Conservation (phyloP, 345 rosid species). For the Eucalyptus pauciflora region DNA sequence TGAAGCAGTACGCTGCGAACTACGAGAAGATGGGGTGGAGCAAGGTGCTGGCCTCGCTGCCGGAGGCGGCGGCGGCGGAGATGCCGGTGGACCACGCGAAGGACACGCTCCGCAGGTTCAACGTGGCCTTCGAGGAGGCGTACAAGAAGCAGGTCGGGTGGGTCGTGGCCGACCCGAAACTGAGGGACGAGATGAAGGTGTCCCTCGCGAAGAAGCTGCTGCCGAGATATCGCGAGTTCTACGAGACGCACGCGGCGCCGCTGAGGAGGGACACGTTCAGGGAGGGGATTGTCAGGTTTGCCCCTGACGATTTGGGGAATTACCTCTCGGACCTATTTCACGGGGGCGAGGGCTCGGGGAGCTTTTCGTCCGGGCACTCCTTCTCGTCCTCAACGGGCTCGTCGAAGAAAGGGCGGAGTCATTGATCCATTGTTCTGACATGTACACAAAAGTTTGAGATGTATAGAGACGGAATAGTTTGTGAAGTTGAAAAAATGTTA, state of each 20-base stretch:
- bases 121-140: slow-evolving; percentile 41
- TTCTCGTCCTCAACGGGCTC: not conserved
- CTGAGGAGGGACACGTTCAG: not conserved
- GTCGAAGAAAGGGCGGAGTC: not conserved
- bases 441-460: not conserved
- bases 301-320: slow-evolving; percentile 55
- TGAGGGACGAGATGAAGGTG: slow-evolving; percentile 45
- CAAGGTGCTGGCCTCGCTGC: slow-evolving; percentile 33
- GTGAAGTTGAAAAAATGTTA: not conserved
- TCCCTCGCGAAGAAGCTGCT: slow-evolving; percentile 35
- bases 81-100: slow-evolving; percentile 11
- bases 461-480: not conserved
- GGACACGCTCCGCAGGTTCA: slow-evolving; percentile 36
- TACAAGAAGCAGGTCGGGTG: slow-evolving; percentile 43
- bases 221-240: slow-evolving; percentile 36
- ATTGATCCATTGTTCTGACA: not conserved
- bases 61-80: slow-evolving; percentile 5
- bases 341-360: slow-evolving; percentile 19
- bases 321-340: slow-evolving; percentile 34
- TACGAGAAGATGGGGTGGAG: slow-evolving; percentile 69
- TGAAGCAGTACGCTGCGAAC: slow-evolving; percentile 40
- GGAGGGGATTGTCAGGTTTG: slow-evolving; percentile 24
- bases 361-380: slow-evolving; percentile 14
- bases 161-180: slow-evolving; percentile 41
- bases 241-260: slow-evolving; percentile 16